Evolutionary conservation across 371 early-diverging fungal genomes (phyloP), one percentile per base, ranked within the genome.

Genomic region (Rhizopus sp.): DNA sequence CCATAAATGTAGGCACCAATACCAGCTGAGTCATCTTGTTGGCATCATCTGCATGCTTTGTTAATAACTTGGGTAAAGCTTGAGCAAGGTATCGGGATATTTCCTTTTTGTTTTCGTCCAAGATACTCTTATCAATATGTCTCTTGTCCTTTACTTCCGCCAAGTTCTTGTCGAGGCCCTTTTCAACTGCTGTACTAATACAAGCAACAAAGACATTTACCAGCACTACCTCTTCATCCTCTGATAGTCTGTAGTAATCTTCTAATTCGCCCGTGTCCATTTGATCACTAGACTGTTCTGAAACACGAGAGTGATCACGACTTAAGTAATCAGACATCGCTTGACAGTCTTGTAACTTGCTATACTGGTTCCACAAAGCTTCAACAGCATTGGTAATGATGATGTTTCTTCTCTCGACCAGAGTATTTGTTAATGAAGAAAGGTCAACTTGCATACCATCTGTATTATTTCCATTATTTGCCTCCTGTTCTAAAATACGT

Each of bases 41-140:
- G 17, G 76, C 67, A 41, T 89, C 89, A 39, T 76, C 79, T 2
- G 75, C 74, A 53, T 89, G 85, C 60, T 88, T 89, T n/a, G 78
- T 66, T 34, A 92, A 60, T n/a, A 91, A 70, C 38, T 76, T 77
- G 2, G 90, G 86, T 13, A 91, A 44, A 3, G 68, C 57, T 50
- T 72, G 70, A 10, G 85, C 81, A 39, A 90, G 62, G 41, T 77
- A 70, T 7, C 85, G 77, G 16, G 82, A 83, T 10, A 88, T 64
- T 50, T 85, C 80, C 15, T 73, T 71, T 23, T 66, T 68, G 42
- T 44, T 56, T 35, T 66, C 68, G 12, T 67, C 70, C 53, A 64
- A 53, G 13, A 55, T 53, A 0, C 40, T 30, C 15, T 70, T 63
- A 33, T 73, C 72, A 34, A 61, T 16, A 60, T 55, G 45, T 9